Evolutionary conservation across 2,329 filamentous ascomycete species (phyloP).

Genomic region (Nothophoma quercina): DNA sequence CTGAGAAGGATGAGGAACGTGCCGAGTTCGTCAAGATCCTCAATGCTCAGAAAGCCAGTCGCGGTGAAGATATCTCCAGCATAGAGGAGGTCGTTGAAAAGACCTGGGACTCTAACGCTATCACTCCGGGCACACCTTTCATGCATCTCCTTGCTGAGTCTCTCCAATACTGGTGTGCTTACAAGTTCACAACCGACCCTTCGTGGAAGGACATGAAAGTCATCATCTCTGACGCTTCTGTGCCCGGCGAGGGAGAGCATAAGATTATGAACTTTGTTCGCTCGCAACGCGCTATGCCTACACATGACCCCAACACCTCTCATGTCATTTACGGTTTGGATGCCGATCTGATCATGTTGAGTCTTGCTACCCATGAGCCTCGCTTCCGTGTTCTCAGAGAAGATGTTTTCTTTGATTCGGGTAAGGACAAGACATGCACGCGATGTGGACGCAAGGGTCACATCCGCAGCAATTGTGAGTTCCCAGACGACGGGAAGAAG

Average conservation of each 20-base stretch:
- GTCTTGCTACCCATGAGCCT: slow-evolving; percentile 94
- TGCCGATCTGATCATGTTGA: slow-evolving; percentile 98
- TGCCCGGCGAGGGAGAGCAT: slow-evolving; percentile 97
- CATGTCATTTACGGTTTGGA: slow-evolving; percentile 99
- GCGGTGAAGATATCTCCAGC: slow-evolving; percentile 62
- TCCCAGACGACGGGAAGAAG: slow-evolving; percentile 62
- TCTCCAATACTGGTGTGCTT: slow-evolving; percentile 94
- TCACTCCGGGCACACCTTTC: slow-evolving; percentile 96
- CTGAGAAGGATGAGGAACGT: slow-evolving; percentile 92
- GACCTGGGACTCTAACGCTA: slow-evolving; percentile 88
- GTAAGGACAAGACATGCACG: slow-evolving; percentile 82
- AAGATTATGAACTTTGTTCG: slow-evolving; percentile 99
- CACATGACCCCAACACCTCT: slow-evolving; percentile 94
- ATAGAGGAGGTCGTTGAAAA: slow-evolving; percentile 77
- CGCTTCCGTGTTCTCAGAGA: slow-evolving; percentile 96
- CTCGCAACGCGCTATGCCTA: slow-evolving; percentile 86
- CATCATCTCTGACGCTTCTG: slow-evolving; percentile 97
- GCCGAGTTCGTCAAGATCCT: slow-evolving; percentile 86
- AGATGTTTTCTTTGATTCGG: slow-evolving; percentile 93
- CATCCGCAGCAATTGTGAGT: slow-evolving; percentile 78
- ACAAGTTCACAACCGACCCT: slow-evolving; percentile 96
- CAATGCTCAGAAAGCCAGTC: slow-evolving; percentile 71
- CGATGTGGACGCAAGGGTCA: slow-evolving; percentile 94
- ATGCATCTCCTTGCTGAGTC: slow-evolving; percentile 95
- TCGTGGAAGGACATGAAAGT: slow-evolving; percentile 92